Base-by-base conservation (phyloP, 1,284 basidiomycete genomes). In the Cystobasidium sp. region DNA sequence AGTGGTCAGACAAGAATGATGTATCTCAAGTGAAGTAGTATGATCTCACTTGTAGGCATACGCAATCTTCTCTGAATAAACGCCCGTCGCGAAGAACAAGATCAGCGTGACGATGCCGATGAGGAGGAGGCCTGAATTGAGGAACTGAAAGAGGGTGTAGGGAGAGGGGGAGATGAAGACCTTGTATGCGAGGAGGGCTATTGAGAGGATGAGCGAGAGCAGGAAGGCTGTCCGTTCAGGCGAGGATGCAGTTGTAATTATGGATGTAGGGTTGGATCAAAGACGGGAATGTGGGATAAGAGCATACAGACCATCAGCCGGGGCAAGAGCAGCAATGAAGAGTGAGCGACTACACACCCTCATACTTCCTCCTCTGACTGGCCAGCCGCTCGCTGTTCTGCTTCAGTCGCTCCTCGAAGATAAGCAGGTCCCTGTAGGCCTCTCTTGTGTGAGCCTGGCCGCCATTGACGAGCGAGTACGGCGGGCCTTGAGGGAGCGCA, bases 331-430 rank as follows among this genome's bases (percentile, higher is more conserved):
- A 55, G 12, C 14, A 10, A 12, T 14, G 59, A 9, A 44, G 6
- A 14, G 24, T 39, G 39, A 16, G 20, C 16, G 18, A 43, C 22
- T 3, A 62, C 78, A 52, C 16, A 79, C 94, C 84, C 84, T 94
- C 91, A 84, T 98, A 98, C 78, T 91, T 88, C 62, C 89, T 86
- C 82, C 94, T 92, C 75, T 95, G 86, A 58, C 88, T 86, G 80
- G 91, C 89, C 20, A 98, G 85, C 76, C 78, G 24, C 62, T 77
- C 88, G 3, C 93, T 93, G 82, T 93, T 98, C 65, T 91, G 91
- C 84, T 98, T 98, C 69, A 99, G 88, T 18, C 97, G 87, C 83
- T 99, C 95, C 84, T 99, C 96, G 77, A 99, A 98, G 65, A 94
- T 85, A 49, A 98, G 87, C 39, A 99, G 85, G 82, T 99, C 96